Evolutionary conservation across 208 protist genomes (phyloP), one percentile per base, ranked within the genome.

Genomic region (Acanthamoeba healyi): DNA sequence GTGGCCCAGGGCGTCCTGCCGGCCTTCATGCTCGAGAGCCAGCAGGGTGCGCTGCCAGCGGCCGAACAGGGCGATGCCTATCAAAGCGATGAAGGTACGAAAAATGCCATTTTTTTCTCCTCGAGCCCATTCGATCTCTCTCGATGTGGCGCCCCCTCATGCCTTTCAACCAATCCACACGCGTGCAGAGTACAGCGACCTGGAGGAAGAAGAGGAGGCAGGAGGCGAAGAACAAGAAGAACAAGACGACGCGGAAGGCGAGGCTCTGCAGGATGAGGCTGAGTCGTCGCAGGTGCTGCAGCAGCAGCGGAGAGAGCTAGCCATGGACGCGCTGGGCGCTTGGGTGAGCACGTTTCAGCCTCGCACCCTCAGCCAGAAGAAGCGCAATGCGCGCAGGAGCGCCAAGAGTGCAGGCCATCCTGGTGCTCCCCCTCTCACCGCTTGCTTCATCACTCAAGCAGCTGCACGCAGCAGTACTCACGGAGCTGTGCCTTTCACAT

Each of bases 1-100:
- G 84, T 91, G 46, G 36, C 84, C 5, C 84, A 91, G 36, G 84
- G 84, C 17, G 84, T 91, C 15, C 54, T 91, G 56, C 84, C 84
- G 15, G 84, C 54, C 54, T 91, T 91, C n/a, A 91, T 91, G 84
- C 44, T 86, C 29, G 84, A 65, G 22, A 65, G 61, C 36, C 67
- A 79, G 36, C 34, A 44, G 19, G 61, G 29, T 34, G 7, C 61
- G 15, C 29, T 38, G 61, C 67, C 32, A 49, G 67, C 34, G n/a
- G 63, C 12, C 24, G 15, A 79, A 79, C 38, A 38, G 7, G 15
- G 3, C 17, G 38, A 38, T 44, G 46, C 67, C 67, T 67, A 67
- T 3, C 10, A 67, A 67, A 79, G 36, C 32, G 67, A 79, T 34
- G 67, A 79, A 46, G 67, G 32, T 44, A 29, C 58, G 29, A 67